Percentiles rank a stretch among this genome's conserved stretches.
Conservation (phyloP, 495 filamentous ascomycete species). For the Astrocystis sublimbata region DNA sequence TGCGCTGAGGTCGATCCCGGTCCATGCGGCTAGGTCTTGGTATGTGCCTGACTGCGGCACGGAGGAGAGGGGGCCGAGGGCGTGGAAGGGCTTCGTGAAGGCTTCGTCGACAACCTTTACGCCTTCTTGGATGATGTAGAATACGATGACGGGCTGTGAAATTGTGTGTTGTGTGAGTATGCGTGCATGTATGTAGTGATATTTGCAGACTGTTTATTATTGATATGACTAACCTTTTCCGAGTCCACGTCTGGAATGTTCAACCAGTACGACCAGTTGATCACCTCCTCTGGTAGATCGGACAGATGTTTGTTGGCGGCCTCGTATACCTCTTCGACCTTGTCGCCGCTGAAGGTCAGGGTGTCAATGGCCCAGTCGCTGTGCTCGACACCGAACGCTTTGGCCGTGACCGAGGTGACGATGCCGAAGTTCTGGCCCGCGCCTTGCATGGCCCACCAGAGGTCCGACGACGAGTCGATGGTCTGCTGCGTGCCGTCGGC, state of each 20-base stretch:
- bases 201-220: slow-evolving; percentile 8
- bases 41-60: slow-evolving; percentile 39
- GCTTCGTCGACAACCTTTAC: slow-evolving; percentile 38
- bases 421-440: slow-evolving; percentile 67
- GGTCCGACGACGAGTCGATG: slow-evolving; percentile 43
- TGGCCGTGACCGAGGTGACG: slow-evolving; percentile 50
- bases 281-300: slow-evolving; percentile 42
- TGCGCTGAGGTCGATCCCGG: slow-evolving; percentile 36
- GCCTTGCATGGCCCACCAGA: slow-evolving; percentile 60
- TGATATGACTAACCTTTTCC: slow-evolving; percentile 35
- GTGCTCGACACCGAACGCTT: slow-evolving; percentile 45
- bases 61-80: slow-evolving; percentile 44
- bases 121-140: slow-evolving; percentile 56
- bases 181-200: slow-evolving; percentile 1
- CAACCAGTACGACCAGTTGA: slow-evolving; percentile 56
- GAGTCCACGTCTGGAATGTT: slow-evolving; percentile 44
- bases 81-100: slow-evolving; percentile 49
- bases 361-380: slow-evolving; percentile 46
- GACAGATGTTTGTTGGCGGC: slow-evolving; percentile 47
- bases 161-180: too few relatives aligned
- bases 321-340: slow-evolving; percentile 52
- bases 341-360: slow-evolving; percentile 48
- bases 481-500: slow-evolving; percentile 53
- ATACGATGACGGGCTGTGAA: slow-evolving; percentile 45
- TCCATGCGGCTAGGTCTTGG: slow-evolving; percentile 47